These are phyloP conservation scores for Amoeboaphelidium protococcarum DNA, from an alignment of 371 early-diverging fungal species.

Conservation along the genomic window DNA sequence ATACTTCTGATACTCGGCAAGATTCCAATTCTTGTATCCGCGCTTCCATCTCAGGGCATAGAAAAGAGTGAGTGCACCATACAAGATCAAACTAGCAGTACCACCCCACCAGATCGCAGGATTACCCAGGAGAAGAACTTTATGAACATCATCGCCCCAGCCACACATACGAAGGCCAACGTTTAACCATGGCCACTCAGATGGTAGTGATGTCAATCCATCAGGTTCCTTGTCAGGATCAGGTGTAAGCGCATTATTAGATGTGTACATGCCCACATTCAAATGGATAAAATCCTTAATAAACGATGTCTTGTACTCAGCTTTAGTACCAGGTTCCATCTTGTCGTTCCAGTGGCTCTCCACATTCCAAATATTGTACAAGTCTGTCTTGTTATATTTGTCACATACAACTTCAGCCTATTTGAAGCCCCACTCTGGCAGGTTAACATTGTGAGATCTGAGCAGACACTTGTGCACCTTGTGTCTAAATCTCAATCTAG, in stretches of 20 bases:
- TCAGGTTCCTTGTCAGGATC: conserved; percentile 58
- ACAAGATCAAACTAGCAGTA: conserved; percentile 2
- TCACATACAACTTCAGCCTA: conserved; percentile 15
- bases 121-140: conserved; percentile 20
- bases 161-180: conserved; percentile 14
- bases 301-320: conserved; percentile 9
- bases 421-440: conserved; percentile 16
- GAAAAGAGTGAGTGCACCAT: background rate
- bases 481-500: conserved; percentile 68
- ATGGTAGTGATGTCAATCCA: conserved; percentile 9
- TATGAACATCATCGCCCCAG: conserved; percentile 10
- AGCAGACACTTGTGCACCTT: conserved; percentile 50
- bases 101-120: conserved; percentile 11
- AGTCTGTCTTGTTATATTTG: conserved; percentile 7
- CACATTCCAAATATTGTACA: conserved; percentile 12
- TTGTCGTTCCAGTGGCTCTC: conserved; percentile 8
- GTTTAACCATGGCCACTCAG: conserved; percentile 14
- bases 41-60: background rate
- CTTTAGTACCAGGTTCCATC: conserved; percentile 8
- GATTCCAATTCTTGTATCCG: conserved; percentile 24
- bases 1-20: background rate
- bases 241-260: conserved; percentile 24
- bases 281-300: conserved; percentile 10
- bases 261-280: conserved; percentile 11
- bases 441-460: conserved; percentile 11